A percentile compares a stretch with the other conserved stretches of the same genome.
phyloP scores from a whole-genome alignment of 2,329 filamentous ascomycete genomes.

The Claviceps pazoutovae region DNA sequence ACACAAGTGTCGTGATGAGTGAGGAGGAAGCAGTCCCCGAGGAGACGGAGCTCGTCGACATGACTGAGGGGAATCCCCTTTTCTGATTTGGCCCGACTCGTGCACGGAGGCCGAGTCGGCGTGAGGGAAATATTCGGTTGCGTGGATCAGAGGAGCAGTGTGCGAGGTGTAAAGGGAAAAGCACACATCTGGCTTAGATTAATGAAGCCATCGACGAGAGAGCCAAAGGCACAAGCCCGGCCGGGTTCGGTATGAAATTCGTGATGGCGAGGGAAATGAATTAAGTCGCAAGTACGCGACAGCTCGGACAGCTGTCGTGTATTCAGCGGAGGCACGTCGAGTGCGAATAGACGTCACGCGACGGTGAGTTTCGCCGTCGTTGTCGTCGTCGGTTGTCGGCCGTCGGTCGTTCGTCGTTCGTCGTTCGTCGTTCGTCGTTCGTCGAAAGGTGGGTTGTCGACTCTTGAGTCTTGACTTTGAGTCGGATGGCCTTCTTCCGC shows the following conservation, averaged over 20 bases:
- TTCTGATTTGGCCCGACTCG: constrained; percentile 2
- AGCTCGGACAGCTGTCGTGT: background rate
- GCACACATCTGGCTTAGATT: background rate
- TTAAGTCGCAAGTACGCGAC: background rate
- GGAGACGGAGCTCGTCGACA: constrained; percentile 4
- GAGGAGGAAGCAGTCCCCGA: constrained; percentile 2
- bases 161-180: background rate
- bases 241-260: background rate
- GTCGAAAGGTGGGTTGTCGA: background rate
- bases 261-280: background rate
- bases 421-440: background rate
- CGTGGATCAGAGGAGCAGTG: background rate
- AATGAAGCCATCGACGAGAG: background rate
- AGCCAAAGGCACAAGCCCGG: background rate
- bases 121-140: background rate
- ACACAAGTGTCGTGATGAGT: background rate
- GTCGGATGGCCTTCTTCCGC: too few species aligned
- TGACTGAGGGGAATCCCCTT: constrained; percentile 1
- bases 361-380: background rate
- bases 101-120: background rate
- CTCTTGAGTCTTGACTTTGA: too few species aligned
- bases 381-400: background rate
- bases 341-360: background rate
- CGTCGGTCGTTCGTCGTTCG: background rate
- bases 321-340: background rate